Evolutionary conservation across 345 rosid genomes (phyloP).

Genomic region (Carallia brachiata): DNA sequence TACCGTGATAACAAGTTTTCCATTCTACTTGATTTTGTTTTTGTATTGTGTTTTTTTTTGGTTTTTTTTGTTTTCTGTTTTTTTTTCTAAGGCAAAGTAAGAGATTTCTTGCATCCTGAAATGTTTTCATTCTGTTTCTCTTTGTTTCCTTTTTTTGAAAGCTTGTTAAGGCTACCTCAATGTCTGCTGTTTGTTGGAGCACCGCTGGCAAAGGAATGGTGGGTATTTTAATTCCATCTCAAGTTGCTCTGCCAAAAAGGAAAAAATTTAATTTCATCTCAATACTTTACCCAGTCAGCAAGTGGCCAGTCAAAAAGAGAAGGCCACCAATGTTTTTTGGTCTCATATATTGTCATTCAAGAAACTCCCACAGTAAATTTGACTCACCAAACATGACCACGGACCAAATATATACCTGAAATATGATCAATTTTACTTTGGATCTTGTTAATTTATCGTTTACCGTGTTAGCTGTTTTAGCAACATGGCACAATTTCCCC

Average conservation of each 20-base stretch:
- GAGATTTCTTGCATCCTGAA: not conserved
- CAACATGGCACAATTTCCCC: too few relatives aligned
- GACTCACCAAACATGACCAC: not conserved
- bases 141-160: slow-evolving; percentile 14
- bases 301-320: not conserved
- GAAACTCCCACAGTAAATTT: too few relatives aligned
- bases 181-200: slow-evolving; percentile 42
- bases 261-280: not conserved
- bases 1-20: too few relatives aligned
- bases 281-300: too few relatives aligned
- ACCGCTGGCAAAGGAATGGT: slow-evolving; percentile 57
- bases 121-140: not conserved
- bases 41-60: slow-evolving; percentile 1
- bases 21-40: not conserved
- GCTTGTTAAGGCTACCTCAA: slow-evolving; percentile 48
- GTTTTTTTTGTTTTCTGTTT: slow-evolving; percentile 2
- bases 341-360: not conserved
- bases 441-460: too few relatives aligned
- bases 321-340: not conserved
- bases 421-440: too few relatives aligned
- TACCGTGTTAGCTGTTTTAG: too few relatives aligned
- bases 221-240: slow-evolving; percentile 22
- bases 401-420: too few relatives aligned
- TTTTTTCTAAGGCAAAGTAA: not conserved
- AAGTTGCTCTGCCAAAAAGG: not conserved